Base-by-base conservation (phyloP, 2,329 filamentous ascomycete species). In the Fusarium staphyleae region DNA sequence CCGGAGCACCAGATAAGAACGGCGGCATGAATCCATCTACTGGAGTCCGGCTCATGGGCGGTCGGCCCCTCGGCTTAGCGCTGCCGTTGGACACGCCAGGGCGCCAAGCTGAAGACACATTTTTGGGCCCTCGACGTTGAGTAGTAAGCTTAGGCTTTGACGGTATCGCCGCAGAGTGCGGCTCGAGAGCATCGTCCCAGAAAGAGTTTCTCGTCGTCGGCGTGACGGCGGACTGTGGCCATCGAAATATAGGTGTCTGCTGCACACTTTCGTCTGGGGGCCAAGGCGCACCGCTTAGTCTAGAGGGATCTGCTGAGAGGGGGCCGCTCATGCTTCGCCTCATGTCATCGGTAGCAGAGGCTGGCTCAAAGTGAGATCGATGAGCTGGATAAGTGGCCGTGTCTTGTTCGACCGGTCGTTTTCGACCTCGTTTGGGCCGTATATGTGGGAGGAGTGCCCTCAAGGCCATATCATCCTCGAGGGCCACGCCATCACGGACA, bases 91-190 rank as follows among this genome's bases (percentile, higher is more conserved):
- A 78, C 13, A 83, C 83, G 52, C 82, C 84, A 58, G 85, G 85
- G 48, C 88, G 86, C 93, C 93, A 97, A 1, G 93, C 93, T 9
- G 92, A 96, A 1, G 92, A 96, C 0, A 96, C 91, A 6, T 90
- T 91, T 67, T 85, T 85, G 0, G 91, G 89, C 0, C 92, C 92
- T 70, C 96, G 89, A 4, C 90, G 84, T 48, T 71, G 72, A 10
- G 60, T 50, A 3, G 67, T 45, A 14, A 78, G 72, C 52, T 82
- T 79, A 3, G 75, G 73, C 57, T 80, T 87, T 45, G 82, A 85
- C 1, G 88, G 86, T 4, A 87, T 89, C n/a, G 90, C 78, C 3
- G 90, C 89, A 1, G 91, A 92, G 41, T 81, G 86, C 9, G 90
- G 88, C 58, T 91, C 88, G 39, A 70, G 54, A 3, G 75, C 56